Base-by-base conservation (phyloP, 192 early-diverging fungal species). In the Coemansia sp. region DNA sequence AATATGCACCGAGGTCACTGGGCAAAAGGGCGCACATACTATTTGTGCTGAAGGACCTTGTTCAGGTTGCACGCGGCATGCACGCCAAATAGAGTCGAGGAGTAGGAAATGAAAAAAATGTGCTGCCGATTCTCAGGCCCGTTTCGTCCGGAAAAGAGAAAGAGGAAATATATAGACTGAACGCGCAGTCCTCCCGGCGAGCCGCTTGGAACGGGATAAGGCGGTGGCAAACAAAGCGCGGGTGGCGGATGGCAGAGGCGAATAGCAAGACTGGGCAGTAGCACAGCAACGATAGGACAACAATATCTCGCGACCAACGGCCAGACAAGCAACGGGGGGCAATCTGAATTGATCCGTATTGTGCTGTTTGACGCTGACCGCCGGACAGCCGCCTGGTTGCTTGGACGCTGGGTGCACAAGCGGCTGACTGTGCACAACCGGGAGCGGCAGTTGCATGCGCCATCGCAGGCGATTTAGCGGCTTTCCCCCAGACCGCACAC, bases 271-370 rank as follows among this genome's bases (percentile, higher is more conserved):
- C n/a, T n/a, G n/a, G n/a, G n/a, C n/a, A n/a, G n/a, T n/a, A n/a
- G n/a, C n/a, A n/a, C 45, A 47, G 45, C 29, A 47, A 29, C 19
- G 29, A 23, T 29, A 15, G 12, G 27, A 29, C 26, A 29, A 47
- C 30, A 56, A 44, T 44, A 46, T 45, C 43, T n/a, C n/a, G n/a
- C n/a, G n/a, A n/a, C n/a, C n/a, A n/a, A n/a, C n/a, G 17, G 53
- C 22, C 26, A 46, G 27, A 46, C 44, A 56, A 46, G 26, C 53
- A 42, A 43, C 41, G 28, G 28, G 22, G 39, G 53, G 19, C 26
- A 45, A 43, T 56, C 32, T 46, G 54, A 45, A 41, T 27, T 46
- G 41, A 31, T 46, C 27, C 21, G 23, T 27, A 56, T 56, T 44
- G 52, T 47, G 38, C 38, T 15, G 38, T 7, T 17, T 15, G 38